Conservation (phyloP, 148 eudicot genomes). For the Fagopyrum homotropicum region DNA sequence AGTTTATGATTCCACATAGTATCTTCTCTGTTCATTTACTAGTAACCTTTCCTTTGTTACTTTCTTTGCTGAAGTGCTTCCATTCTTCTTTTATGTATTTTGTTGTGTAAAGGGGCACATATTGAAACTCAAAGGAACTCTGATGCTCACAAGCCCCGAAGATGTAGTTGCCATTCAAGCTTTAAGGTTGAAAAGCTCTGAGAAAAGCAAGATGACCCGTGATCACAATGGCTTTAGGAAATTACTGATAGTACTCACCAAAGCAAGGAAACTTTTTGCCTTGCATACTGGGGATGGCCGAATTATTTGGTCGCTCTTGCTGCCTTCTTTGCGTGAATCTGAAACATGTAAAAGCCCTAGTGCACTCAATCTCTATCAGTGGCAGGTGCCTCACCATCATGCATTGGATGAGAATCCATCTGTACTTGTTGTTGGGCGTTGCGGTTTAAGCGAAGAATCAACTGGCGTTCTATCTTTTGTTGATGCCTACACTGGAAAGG, state of each 20-base stretch:
- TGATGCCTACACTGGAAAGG: constrained; percentile 74
- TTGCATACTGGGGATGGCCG: constrained; percentile 97
- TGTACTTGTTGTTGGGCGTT: constrained; percentile 81
- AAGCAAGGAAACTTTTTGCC: constrained; percentile 81
- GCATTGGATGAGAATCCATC: constrained; percentile 92
- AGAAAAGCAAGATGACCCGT: constrained; percentile 88
- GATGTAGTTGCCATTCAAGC: constrained; percentile 83
- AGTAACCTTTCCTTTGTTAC: neutral
- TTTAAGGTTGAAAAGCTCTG: constrained; percentile 77
- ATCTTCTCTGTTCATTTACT: neutral
- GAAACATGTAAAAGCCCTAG: constrained; percentile 55
- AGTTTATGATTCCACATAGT: neutral
- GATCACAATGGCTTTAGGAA: constrained; percentile 97
- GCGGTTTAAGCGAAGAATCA: constrained; percentile 49
- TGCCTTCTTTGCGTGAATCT: constrained; percentile 62
- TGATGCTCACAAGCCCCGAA: constrained; percentile 90
- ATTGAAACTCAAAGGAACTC: constrained; percentile 94
- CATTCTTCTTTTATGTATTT: constrained; percentile 4
- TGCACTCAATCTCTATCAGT: constrained; percentile 64
- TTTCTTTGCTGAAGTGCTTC: constrained; percentile 8
- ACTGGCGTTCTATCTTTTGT: constrained; percentile 74
- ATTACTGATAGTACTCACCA: constrained; percentile 78
- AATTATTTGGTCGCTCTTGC: constrained; percentile 76
- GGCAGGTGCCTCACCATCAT: constrained; percentile 99
- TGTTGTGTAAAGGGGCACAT: constrained; percentile 64